Conservation (phyloP, 371 early-diverging fungal genomes). For the Mycotypha africana region DNA sequence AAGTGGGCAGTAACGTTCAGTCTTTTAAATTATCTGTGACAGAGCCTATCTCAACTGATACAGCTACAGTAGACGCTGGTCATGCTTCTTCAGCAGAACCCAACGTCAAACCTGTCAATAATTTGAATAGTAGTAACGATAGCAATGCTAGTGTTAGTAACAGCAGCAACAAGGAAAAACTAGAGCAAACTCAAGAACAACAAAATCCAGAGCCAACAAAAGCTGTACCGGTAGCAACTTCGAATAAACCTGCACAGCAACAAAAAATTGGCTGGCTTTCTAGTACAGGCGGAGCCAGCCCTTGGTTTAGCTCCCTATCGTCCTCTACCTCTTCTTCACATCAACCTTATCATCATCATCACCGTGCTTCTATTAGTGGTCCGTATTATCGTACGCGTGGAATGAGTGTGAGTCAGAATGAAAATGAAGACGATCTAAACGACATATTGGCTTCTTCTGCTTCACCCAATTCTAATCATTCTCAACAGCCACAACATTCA, state of each 20-base stretch:
- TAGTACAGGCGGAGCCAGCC: slow-evolving; percentile 39
- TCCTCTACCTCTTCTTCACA: slow-evolving; percentile 34
- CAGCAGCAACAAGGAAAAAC: slow-evolving; percentile 5
- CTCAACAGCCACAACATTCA: slow-evolving; percentile 1
- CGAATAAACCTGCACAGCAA: no score
- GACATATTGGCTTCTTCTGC: no score
- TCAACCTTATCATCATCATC: slow-evolving; percentile 41
- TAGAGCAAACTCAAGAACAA: background rate
- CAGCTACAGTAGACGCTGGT: no score
- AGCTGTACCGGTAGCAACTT: slow-evolving; percentile 22
- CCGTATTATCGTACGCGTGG: slow-evolving; percentile 48
- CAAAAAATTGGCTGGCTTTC: slow-evolving; percentile 40
- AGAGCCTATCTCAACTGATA: no score
- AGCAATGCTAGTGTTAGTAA: background rate
- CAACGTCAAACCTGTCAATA: no score
- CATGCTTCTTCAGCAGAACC: no score
- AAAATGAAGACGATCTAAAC: slow-evolving; percentile 31
- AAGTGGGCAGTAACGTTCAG: no score
- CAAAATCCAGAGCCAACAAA: no score
- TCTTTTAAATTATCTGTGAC: no score
- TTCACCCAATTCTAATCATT: no score
- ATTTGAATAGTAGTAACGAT: slow-evolving; percentile 3
- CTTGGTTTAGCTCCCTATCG: slow-evolving; percentile 32
- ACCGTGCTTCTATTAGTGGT: slow-evolving; percentile 41
- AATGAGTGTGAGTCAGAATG: slow-evolving; percentile 37